Percentiles rank a stretch among this genome's conserved stretches.
Conservation (phyloP, 805 yeast species). For the Pichia gijzeniarum region DNA sequence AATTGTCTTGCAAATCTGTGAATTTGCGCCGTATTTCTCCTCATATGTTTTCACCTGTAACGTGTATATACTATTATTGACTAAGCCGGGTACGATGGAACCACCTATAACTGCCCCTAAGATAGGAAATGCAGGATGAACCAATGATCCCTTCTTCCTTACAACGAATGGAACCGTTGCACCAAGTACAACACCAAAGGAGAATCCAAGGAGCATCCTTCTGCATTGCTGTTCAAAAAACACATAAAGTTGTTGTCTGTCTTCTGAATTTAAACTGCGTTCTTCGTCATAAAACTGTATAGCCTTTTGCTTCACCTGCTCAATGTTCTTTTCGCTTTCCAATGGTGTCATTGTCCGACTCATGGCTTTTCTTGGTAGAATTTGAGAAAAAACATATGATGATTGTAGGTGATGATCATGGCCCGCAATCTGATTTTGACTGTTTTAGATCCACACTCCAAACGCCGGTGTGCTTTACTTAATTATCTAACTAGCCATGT, state of each 20-base stretch:
- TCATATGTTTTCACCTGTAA: slow-evolving; percentile 28
- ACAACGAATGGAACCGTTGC: slow-evolving; percentile 37
- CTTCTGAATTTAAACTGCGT: slow-evolving; percentile 33
- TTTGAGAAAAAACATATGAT: neutral
- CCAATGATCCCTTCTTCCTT: slow-evolving; percentile 31
- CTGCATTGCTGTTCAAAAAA: slow-evolving; percentile 33
- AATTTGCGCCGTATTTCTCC: slow-evolving; percentile 21
- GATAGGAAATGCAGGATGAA: slow-evolving; percentile 36
- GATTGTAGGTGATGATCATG: too few relatives aligned
- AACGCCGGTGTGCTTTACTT: too few relatives aligned
- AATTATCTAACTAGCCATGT: too few relatives aligned
- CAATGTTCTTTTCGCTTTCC: slow-evolving; percentile 14
- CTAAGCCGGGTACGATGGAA: slow-evolving; percentile 28
- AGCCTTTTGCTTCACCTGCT: slow-evolving; percentile 38
- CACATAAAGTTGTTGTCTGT: slow-evolving; percentile 36
- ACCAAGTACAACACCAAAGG: slow-evolving; percentile 37
- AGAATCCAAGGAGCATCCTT: slow-evolving; percentile 32
- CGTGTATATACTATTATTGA: slow-evolving; percentile 26
- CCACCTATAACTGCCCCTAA: slow-evolving; percentile 37
- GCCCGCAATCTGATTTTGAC: neutral
- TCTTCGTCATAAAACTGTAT: slow-evolving; percentile 46
- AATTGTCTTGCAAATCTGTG: slow-evolving; percentile 19
- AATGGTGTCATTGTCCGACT: slow-evolving; percentile 2
- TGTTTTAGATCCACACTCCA: too few relatives aligned
- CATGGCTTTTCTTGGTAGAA: neutral